Evolutionary conservation across 164 flowering plant species (phyloP).

Genomic region (Amborella trichopoda): DNA sequence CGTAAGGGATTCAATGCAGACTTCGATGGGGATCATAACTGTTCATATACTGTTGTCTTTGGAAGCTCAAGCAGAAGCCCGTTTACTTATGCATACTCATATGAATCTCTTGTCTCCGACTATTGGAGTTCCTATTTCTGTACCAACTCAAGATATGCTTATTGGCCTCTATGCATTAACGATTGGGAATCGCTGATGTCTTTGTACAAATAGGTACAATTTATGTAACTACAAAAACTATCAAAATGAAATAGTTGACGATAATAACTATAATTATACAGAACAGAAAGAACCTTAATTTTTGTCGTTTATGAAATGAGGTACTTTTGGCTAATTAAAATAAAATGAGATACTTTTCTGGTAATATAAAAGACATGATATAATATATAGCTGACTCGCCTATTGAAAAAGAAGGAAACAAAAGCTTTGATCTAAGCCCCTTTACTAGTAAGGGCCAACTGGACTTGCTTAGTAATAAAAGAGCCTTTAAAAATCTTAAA

Average conservation of each 20-base stretch:
- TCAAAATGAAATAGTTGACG: slow-evolving; percentile 5
- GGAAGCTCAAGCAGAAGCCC: slow-evolving; percentile 13
- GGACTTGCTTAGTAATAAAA: background rate
- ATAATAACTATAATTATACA: slow-evolving; percentile 2
- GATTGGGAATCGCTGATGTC: background rate
- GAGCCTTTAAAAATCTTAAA: background rate
- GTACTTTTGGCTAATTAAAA: slow-evolving; percentile 6
- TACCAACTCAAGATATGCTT: slow-evolving; percentile 1
- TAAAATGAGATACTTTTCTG: too few relatives aligned
- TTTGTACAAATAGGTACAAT: slow-evolving; percentile 5
- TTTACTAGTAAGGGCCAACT: background rate
- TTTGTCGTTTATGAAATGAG: slow-evolving; percentile 6
- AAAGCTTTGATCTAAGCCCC: background rate
- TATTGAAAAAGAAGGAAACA: background rate
- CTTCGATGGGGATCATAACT: slow-evolving; percentile 14
- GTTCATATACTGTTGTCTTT: slow-evolving; percentile 18
- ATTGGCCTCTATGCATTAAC: slow-evolving; percentile 2
- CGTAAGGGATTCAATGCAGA: background rate
- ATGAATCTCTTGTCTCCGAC: background rate
- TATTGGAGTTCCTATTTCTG: background rate
- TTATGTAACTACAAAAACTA: slow-evolving; percentile 2
- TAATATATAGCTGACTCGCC: background rate
- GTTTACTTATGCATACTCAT: slow-evolving; percentile 8
- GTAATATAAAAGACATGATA: too few relatives aligned
- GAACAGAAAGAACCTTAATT: slow-evolving; percentile 5